A percentile compares a stretch with the other conserved stretches of the same genome.
These are phyloP conservation scores for Fusarium fracticaudum DNA, from an alignment of 2,329 filamentous ascomycete genomes.

Conservation along the genomic window DNA sequence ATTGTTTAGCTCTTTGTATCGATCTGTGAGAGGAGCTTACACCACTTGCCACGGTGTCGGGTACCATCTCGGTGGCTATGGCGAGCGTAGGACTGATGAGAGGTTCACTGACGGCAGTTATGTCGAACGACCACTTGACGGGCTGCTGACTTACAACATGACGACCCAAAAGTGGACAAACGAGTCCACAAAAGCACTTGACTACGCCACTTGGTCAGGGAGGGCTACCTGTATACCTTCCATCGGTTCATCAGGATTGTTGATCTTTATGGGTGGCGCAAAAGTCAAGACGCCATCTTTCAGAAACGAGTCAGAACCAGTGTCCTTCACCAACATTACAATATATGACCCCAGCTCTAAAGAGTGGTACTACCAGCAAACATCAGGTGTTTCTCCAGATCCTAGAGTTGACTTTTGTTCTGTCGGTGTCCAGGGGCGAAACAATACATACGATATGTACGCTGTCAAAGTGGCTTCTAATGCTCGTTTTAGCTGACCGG, in stretches of 20 bases:
- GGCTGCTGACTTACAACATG: neutral
- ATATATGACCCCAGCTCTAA: neutral
- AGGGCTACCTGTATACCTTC: neutral
- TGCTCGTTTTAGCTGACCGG: neutral
- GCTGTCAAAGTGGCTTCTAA: accelerated
- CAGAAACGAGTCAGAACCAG: neutral
- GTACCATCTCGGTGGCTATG: neutral
- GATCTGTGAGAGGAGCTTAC: neutral
- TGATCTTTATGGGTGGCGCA: neutral
- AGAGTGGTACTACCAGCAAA: neutral
- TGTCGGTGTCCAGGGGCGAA: neutral
- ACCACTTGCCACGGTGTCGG: neutral
- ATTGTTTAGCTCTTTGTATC: neutral
- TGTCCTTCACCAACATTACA: neutral
- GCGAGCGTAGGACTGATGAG: neutral
- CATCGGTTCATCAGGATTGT: neutral
- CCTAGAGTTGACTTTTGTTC: neutral
- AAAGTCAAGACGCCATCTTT: neutral
- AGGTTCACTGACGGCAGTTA: neutral
- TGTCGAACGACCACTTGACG: neutral
- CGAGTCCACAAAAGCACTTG: neutral
- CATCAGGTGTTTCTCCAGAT: neutral
- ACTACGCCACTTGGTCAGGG: neutral
- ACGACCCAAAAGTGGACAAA: neutral
- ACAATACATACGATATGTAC: neutral